Evolutionary conservation across 164 flowering plant species (phyloP).

Genomic region (Paratinospora sagittata): DNA sequence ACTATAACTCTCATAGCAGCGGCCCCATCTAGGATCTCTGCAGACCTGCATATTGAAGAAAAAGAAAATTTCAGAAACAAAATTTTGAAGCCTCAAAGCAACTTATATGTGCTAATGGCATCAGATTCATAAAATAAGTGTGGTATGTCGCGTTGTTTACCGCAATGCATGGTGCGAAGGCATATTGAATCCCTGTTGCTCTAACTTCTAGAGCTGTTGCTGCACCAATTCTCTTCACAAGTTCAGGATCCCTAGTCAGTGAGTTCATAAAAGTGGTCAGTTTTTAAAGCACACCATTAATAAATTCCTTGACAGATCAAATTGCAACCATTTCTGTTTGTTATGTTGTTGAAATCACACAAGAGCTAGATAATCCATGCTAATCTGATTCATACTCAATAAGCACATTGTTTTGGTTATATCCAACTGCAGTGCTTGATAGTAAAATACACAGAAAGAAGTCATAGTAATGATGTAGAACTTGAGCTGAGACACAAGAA

Average conservation of each 20-base stretch:
- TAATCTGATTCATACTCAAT: too few relatives aligned
- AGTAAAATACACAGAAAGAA: too few relatives aligned
- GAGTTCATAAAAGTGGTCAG: background rate
- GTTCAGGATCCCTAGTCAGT: slow-evolving; percentile 10
- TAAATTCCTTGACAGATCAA: background rate
- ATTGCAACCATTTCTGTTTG: background rate
- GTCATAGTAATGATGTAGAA: too few relatives aligned
- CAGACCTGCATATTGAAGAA: slow-evolving; percentile 10
- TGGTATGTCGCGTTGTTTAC: background rate
- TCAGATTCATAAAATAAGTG: background rate
- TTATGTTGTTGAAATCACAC: too few relatives aligned
- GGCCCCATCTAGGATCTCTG: slow-evolving; percentile 21
- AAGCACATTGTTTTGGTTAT: too few relatives aligned
- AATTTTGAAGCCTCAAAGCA: background rate
- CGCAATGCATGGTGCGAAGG: slow-evolving; percentile 17
- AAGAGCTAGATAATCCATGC: background rate
- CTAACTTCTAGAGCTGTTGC: slow-evolving; percentile 20
- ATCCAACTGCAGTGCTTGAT: too few relatives aligned
- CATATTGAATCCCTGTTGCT: slow-evolving; percentile 20
- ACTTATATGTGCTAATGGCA: background rate
- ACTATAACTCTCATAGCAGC: slow-evolving; percentile 17
- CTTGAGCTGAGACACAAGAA: too few relatives aligned
- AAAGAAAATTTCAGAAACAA: background rate
- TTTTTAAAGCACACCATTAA: background rate
- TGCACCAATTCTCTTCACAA: slow-evolving; percentile 17